Percentiles rank a stretch among this genome's conserved stretches.
These are phyloP conservation scores for Hypoxylon sp. DNA, from an alignment of 2,329 filamentous ascomycete species.

Conservation along the genomic window DNA sequence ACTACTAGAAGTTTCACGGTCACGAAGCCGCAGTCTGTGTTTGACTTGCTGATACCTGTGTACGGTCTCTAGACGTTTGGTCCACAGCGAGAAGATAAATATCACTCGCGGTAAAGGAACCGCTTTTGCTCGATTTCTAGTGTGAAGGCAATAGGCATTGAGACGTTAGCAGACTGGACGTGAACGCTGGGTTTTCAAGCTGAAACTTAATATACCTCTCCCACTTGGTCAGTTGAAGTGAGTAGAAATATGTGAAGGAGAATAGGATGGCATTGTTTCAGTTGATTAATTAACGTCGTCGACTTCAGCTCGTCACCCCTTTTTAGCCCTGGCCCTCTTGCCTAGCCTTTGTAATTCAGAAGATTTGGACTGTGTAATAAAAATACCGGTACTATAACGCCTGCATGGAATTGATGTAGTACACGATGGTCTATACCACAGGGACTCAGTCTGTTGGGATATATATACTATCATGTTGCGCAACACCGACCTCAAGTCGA, in stretches of 20 bases:
- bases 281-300: no score
- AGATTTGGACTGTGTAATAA: background rate
- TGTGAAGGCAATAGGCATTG: background rate
- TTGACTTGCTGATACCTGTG: background rate
- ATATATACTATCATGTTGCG: background rate
- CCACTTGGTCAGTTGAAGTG: background rate
- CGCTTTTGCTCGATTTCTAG: background rate
- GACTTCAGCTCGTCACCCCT: background rate
- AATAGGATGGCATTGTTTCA: background rate
- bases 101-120: background rate
- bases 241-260: background rate
- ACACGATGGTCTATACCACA: background rate
- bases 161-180: no score
- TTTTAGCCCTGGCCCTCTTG: background rate
- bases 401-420: background rate
- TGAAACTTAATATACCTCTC: background rate
- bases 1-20: background rate
- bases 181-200: no score
- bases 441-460: background rate
- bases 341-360: background rate
- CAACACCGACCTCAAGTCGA: background rate
- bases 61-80: background rate
- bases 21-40: background rate
- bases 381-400: background rate
- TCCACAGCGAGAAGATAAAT: background rate